These are phyloP conservation scores for Flammula alnicola DNA, from an alignment of 1,284 basidiomycete species.

Conservation along the genomic window DNA sequence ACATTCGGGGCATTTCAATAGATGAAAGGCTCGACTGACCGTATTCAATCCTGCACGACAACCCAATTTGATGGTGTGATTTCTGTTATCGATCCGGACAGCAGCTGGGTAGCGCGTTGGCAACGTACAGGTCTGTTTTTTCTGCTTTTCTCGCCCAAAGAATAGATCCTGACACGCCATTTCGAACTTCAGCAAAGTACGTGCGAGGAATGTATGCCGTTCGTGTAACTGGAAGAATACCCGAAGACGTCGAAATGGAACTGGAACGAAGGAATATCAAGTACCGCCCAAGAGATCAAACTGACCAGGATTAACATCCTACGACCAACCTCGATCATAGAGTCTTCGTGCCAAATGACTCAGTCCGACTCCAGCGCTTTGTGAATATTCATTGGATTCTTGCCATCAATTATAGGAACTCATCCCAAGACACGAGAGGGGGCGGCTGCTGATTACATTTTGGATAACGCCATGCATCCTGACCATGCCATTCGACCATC, in stretches of 20 bases:
- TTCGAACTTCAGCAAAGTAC: constrained; percentile 70
- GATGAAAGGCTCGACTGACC: constrained; percentile 90
- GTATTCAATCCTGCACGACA: constrained; percentile 90
- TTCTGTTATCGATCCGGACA: constrained; percentile 85
- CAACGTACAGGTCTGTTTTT: constrained; percentile 76
- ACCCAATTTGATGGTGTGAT: constrained; percentile 94
- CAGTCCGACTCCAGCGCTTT: too few species aligned
- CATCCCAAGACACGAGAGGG: too few species aligned
- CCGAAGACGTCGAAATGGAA: constrained; percentile 84
- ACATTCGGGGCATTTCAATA: constrained; percentile 35
- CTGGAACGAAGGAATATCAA: constrained; percentile 77
- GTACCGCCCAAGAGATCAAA: constrained; percentile 80
- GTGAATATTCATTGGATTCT: too few species aligned
- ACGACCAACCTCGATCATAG: too few species aligned
- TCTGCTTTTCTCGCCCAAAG: constrained; percentile 2
- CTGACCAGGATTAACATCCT: constrained; percentile 71
- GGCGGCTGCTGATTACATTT: too few species aligned
- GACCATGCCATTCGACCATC: too few species aligned
- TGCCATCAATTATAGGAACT: too few species aligned
- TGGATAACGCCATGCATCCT: too few species aligned
- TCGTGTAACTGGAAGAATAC: constrained; percentile 84
- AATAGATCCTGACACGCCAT: not conserved
- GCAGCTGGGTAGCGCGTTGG: constrained; percentile 96
- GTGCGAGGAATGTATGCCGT: constrained; percentile 88
- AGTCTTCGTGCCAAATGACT: too few species aligned